Percentiles rank a stretch among this genome's conserved stretches.
Conservation (phyloP, 2,329 filamentous ascomycete genomes). For the Teratosphaeria destructans region DNA sequence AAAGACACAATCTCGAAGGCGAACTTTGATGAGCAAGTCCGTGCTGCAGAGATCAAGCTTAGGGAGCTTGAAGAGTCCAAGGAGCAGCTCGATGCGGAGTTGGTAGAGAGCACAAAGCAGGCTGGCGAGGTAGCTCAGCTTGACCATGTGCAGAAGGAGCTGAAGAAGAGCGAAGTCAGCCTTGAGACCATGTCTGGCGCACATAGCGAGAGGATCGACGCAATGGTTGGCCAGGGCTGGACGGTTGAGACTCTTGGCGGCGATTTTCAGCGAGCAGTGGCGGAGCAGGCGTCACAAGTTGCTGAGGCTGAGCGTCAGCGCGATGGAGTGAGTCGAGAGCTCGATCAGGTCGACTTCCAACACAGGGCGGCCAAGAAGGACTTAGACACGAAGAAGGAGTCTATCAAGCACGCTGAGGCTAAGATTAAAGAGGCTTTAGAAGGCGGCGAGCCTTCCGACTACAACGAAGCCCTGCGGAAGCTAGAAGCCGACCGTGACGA, state of each 20-base stretch:
- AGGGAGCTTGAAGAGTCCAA: conserved; percentile 61
- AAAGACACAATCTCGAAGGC: conserved; percentile 53
- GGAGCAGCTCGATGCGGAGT: conserved; percentile 64
- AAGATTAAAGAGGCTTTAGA: conserved; percentile 33
- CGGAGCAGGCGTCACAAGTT: conserved; percentile 47
- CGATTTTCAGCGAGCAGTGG: conserved; percentile 55
- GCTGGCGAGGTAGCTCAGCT: conserved; percentile 76
- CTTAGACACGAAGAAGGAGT: conserved; percentile 52
- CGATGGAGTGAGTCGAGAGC: conserved; percentile 59
- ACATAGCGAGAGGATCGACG: conserved; percentile 59
- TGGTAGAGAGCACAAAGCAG: conserved; percentile 70
- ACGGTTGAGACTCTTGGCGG: conserved; percentile 57
- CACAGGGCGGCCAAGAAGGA: conserved; percentile 56
- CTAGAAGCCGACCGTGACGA: conserved; percentile 36
- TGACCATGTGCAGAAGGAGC: conserved; percentile 71
- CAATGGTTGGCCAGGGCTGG: conserved; percentile 58
- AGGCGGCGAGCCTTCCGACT: conserved; percentile 43
- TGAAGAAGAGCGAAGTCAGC: conserved; percentile 61
- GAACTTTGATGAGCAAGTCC: conserved; percentile 61
- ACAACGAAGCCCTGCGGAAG: conserved; percentile 43
- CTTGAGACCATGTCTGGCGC: conserved; percentile 68
- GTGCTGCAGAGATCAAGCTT: conserved; percentile 54
- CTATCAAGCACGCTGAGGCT: conserved; percentile 45
- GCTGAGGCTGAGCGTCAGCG: conserved; percentile 58
- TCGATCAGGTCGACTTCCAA: conserved; percentile 66